Base-by-base conservation (phyloP, 2,329 filamentous ascomycete genomes). In the Rutstroemia sp. region DNA sequence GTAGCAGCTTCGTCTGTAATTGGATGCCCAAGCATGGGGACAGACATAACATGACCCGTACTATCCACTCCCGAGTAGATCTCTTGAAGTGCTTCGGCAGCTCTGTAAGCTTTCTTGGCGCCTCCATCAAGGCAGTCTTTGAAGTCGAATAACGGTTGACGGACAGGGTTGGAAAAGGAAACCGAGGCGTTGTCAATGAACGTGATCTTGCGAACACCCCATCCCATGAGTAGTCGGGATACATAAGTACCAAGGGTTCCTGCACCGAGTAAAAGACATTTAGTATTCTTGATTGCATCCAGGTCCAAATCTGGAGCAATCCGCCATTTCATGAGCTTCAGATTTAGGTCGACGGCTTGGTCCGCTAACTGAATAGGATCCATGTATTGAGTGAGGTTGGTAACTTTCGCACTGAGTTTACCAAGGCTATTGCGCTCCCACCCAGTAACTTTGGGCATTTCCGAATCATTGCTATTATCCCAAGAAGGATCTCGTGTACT, bases 251-350 rank as follows among this genome's bases (percentile, higher is more conserved):
- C 94, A 1, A 99, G 77, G 0, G 94, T 99, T 14, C 94, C 94
- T 0, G 94, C 91, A 4, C 94, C 94, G 1, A 99, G 82, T 2
- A 99, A 76, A 16, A 99, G 79, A 68, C 94, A 99, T 68, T 86
- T 95, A 3, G 90, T 92, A 57, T 86, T 81, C 68, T 96, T 96
- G 69, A 97, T 92, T 30, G 82, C 81, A 30, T 96, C 91, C 9
- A 99, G 81, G 69, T 97, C 81, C 42, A 99, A 80, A 51, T 86
- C 85, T 0, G 94, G 94, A 7, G 91, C 90, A 66, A 99, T 90
- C 41, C 94, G 86, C 94, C 94, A 99, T 74, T 96, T 99, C 86
- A 99, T 99, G 57, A 99, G 79, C 73, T 97, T 97, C 59, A 97
- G 78, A 67, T 99, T 99, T 58, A 99, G 79, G 67, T 99, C 94